Evolutionary conservation across 1,284 basidiomycete genomes (phyloP), one percentile per base, ranked within the genome.

Genomic region (Ceratobasidium sp.): DNA sequence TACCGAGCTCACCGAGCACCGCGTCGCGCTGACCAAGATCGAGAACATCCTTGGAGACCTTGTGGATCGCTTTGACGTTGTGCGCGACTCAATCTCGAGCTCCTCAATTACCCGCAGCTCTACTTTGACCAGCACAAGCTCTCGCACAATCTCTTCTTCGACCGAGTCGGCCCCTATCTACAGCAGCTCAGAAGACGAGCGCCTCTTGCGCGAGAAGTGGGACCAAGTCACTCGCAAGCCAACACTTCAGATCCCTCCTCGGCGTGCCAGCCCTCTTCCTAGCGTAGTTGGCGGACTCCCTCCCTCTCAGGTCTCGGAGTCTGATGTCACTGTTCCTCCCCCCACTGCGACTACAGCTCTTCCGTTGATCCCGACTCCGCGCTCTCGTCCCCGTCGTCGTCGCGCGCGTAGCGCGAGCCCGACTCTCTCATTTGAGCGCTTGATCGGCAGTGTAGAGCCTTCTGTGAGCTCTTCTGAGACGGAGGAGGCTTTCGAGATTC

Each of bases 331-430:
- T 9, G 62, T 74, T 29, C 63, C 73, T 17, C 73, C 73, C 4
- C 73, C 73, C n/a, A 74, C 73, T 24, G 56, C 63, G 19, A 56
- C 73, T 2, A 59, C 73, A 8, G 41, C 50, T 4, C 51, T 74
- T 1, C 60, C 73, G 5, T 47, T 66, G 24, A 74, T 74, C 41
- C 73, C 73, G 15, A 53, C 59, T 27, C 22, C 54, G 6, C 73
- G 66, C 19, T 66, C 47, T 14, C 76, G 76, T 17, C 51, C 73
- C 29, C 66, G 51, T 50, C 74, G 76, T 29, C 76, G 62, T 36
- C 60, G 73, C 47, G 73, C 63, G 15, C 73, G 73, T 8, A 65
- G 62, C 41, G 60, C 63, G 22, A 76, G 76, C 54, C 76, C 76
- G 19, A 75, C 76, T 14, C 41, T 75, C 7, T 59, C 65, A n/a